Conservation (phyloP, 306 rosid species). For the Hylodesmum podocarpum region DNA sequence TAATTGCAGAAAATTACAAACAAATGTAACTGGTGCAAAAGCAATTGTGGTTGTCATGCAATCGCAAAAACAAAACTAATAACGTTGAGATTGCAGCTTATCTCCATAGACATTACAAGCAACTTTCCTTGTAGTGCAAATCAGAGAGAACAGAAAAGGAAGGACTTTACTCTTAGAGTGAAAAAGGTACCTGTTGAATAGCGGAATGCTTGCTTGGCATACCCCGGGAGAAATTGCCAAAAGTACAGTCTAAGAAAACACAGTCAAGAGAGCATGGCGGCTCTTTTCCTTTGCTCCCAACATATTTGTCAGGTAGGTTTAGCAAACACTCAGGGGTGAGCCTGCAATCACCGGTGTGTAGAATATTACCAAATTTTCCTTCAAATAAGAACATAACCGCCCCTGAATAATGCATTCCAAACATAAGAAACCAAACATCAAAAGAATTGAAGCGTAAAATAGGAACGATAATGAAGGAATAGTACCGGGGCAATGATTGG, state of each 20-base stretch:
- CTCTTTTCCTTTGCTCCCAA: slow-evolving; percentile 58
- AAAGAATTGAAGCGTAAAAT: too few relatives aligned
- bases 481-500: slow-evolving; percentile 78
- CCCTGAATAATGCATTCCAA: slow-evolving; percentile 53
- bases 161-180: background rate
- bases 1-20: too few relatives aligned
- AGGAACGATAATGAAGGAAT: too few relatives aligned
- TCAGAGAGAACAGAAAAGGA: background rate
- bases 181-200: slow-evolving; percentile 50
- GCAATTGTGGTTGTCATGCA: too few relatives aligned
- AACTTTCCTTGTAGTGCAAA: background rate
- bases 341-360: slow-evolving; percentile 84
- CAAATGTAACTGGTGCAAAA: too few relatives aligned
- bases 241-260: slow-evolving; percentile 79
- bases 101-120: background rate
- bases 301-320: slow-evolving; percentile 59
- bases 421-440: slow-evolving; percentile 35
- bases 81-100: too few relatives aligned
- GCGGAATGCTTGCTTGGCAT: slow-evolving; percentile 65
- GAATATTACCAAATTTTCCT: slow-evolving; percentile 67
- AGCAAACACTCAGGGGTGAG: slow-evolving; percentile 66
- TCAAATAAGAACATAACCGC: slow-evolving; percentile 87
- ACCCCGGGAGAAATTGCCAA: slow-evolving; percentile 52
- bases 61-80: too few relatives aligned
- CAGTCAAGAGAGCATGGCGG: slow-evolving; percentile 59